Conservation (phyloP, 495 filamentous ascomycete genomes). For the Xylaria flabelliformis region DNA sequence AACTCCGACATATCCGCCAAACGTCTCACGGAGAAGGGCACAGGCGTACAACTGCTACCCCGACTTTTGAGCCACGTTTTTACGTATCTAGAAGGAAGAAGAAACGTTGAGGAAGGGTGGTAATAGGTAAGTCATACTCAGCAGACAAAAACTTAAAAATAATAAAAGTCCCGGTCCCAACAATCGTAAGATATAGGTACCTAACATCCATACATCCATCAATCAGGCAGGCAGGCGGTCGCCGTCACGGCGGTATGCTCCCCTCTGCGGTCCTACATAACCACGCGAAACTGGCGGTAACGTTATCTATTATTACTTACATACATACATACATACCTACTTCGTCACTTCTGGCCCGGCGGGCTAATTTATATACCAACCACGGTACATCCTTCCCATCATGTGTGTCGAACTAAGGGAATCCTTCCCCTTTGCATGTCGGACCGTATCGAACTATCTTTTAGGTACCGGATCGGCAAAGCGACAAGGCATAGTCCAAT, state of each 20-base stretch:
- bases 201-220: not conserved
- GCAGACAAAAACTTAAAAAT: not conserved
- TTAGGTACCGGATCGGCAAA: constrained; percentile 13
- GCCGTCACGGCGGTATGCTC: constrained; percentile 7
- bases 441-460: constrained; percentile 10
- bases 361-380: no score
- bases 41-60: not conserved
- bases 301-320: constrained; percentile 1
- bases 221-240: not conserved
- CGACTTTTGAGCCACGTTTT: constrained; percentile 15
- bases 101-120: not conserved
- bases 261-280: constrained; percentile 22
- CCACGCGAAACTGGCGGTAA: constrained; percentile 27
- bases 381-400: not conserved
- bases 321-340: not conserved
- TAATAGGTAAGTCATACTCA: not conserved
- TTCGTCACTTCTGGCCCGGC: no score
- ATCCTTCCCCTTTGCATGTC: constrained; percentile 18
- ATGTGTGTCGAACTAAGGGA: not conserved
- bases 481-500: constrained; percentile 2
- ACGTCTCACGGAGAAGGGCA: not conserved
- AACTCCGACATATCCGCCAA: constrained; percentile 5
- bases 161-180: not conserved
- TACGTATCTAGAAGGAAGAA: constrained; percentile 1
- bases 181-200: not conserved